Percentiles rank a stretch among this genome's conserved stretches.
Conservation (phyloP, 2,329 filamentous ascomycete species). For the Colletotrichum tanaceti region DNA sequence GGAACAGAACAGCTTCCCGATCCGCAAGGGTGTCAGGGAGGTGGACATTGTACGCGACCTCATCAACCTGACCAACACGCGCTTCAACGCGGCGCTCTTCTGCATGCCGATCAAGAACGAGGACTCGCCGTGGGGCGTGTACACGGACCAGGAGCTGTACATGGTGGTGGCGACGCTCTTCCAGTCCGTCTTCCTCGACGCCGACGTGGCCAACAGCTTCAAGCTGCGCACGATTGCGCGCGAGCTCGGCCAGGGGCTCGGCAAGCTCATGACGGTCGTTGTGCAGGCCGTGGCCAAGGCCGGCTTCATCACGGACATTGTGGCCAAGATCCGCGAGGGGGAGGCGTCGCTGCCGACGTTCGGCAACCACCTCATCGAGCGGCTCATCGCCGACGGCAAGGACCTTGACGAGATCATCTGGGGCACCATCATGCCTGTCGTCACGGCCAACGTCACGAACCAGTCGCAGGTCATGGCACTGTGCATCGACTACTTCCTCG, state of each 20-base stretch:
- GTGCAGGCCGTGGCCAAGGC: conserved; percentile 61
- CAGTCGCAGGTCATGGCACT: conserved; percentile 69
- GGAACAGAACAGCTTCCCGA: conserved; percentile 45
- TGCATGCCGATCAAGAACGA: conserved; percentile 66
- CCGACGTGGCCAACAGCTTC: conserved; percentile 68
- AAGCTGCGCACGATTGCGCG: conserved; percentile 63
- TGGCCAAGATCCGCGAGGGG: conserved; percentile 58
- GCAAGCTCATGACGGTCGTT: conserved; percentile 62
- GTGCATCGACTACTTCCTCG: conserved; percentile 70
- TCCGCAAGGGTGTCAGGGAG: conserved; percentile 45
- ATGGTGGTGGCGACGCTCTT: conserved; percentile 68
- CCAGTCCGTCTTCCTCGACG: conserved; percentile 65
- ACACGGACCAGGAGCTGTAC: conserved; percentile 68
- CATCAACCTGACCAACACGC: conserved; percentile 65
- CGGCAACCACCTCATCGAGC: conserved; percentile 67
- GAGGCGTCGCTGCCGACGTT: conserved; percentile 59
- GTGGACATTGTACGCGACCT: conserved; percentile 55
- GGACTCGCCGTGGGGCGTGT: conserved; percentile 62
- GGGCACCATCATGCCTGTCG: conserved; percentile 67
- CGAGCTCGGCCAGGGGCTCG: conserved; percentile 63
- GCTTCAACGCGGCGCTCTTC: conserved; percentile 66
- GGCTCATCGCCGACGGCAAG: conserved; percentile 65
- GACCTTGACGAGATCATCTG: conserved; percentile 66
- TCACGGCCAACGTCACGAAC: conserved; percentile 67
- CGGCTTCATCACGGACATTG: conserved; percentile 59